phyloP scores from a whole-genome alignment of 768 basidiomycete genomes.

The Naganishia antarctica region DNA sequence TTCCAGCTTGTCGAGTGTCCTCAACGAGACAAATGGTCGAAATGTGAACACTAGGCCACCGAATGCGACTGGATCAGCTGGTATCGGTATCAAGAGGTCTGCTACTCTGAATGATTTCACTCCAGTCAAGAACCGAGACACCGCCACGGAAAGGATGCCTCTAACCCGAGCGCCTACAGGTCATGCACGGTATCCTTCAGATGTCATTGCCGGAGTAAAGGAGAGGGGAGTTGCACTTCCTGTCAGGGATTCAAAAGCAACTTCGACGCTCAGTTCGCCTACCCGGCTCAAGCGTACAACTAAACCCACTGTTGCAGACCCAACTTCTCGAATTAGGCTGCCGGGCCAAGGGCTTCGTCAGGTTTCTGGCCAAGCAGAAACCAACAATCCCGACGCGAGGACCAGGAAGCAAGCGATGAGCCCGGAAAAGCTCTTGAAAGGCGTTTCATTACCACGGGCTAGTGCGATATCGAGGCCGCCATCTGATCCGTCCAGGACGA shows the following conservation, averaged over 20 bases:
- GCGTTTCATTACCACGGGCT: background rate
- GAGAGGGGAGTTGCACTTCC: no score
- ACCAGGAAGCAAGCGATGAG: slow-evolving; percentile 20
- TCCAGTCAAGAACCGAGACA: background rate
- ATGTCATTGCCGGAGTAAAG: no score
- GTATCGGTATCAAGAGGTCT: background rate
- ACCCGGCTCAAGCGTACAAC: background rate
- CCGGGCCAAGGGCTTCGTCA: slow-evolving; percentile 19
- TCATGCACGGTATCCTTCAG: background rate
- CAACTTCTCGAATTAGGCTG: background rate
- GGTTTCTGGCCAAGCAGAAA: slow-evolving; percentile 5
- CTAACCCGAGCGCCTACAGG: background rate
- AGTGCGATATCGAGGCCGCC: background rate
- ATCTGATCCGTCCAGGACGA: background rate
- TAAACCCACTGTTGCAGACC: background rate
- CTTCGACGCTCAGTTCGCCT: background rate
- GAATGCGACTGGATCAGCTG: background rate
- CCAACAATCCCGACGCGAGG: slow-evolving; percentile 6
- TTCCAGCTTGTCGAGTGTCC: background rate
- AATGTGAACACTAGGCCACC: background rate
- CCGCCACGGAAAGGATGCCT: background rate
- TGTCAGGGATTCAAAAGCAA: background rate
- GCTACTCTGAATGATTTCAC: slow-evolving; percentile 8
- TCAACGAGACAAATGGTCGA: slow-evolving; percentile 9
- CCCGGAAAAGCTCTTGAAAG: slow-evolving; percentile 5